phyloP scores from a whole-genome alignment of 2,329 filamentous ascomycete species.

The Calonectria honghensis region DNA sequence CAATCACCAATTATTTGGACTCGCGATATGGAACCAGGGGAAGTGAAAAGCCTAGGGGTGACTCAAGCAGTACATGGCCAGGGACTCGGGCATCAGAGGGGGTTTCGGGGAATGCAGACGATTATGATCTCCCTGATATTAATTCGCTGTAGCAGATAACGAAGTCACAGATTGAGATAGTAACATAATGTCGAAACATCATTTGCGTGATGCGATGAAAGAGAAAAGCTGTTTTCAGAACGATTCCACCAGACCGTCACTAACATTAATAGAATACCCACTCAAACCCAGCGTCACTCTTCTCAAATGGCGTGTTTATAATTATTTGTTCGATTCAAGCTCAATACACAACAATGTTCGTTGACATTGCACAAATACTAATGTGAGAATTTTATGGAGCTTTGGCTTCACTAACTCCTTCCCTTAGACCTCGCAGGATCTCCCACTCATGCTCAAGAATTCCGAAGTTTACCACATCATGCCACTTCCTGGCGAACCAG shows the following conservation, averaged over 20 bases:
- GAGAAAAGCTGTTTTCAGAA: too few species aligned
- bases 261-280: too few species aligned
- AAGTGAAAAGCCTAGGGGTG: neutral
- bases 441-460: slow-evolving; percentile 65
- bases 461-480: slow-evolving; percentile 57
- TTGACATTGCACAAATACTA: too few species aligned
- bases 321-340: too few species aligned
- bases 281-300: too few species aligned
- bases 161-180: neutral
- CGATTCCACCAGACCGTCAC: too few species aligned
- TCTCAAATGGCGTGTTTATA: too few species aligned
- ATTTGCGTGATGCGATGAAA: too few species aligned
- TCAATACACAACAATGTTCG: too few species aligned
- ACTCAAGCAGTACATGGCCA: neutral
- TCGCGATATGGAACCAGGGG: neutral
- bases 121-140: neutral
- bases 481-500: slow-evolving; percentile 66
- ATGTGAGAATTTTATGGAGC: neutral
- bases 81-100: neutral
- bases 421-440: slow-evolving; percentile 33
- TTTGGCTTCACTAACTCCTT: too few species aligned
- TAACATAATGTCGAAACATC: too few species aligned
- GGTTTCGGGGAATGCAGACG: neutral
- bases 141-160: neutral
- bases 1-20: neutral